These are phyloP conservation scores for Akanthomyces uredinophilus DNA, from an alignment of 2,329 filamentous ascomycete species.

Conservation along the genomic window DNA sequence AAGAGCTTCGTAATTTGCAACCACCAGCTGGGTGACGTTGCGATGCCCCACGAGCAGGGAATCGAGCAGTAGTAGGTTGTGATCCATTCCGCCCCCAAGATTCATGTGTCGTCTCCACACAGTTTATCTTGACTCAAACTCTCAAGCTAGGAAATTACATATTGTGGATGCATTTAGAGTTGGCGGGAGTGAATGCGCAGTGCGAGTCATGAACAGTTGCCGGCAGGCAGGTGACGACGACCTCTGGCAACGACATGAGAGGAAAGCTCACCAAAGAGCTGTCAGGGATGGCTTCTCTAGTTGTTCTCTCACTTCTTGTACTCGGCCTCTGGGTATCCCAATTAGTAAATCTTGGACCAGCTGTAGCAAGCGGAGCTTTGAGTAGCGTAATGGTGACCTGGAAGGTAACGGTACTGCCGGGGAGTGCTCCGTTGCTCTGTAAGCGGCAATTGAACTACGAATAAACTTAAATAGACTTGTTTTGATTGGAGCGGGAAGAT, in stretches of 20 bases:
- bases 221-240: not conserved
- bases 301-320: not conserved
- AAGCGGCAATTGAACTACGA: not conserved
- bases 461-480: not conserved
- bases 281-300: not conserved
- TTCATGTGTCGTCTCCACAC: not conserved
- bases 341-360: no score
- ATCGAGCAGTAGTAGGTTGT: not conserved
- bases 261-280: not conserved
- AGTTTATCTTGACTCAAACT: not conserved
- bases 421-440: not conserved
- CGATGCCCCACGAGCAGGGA: not conserved
- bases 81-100: slow-evolving; percentile 4
- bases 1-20: slow-evolving; percentile 1
- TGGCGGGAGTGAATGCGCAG: not conserved
- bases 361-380: no score
- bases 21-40: not conserved
- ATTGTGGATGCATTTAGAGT: not conserved
- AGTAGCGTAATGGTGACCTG: not conserved
- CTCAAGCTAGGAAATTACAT: not conserved
- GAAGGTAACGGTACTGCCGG: not conserved
- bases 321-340: no score
- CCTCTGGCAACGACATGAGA: not conserved
- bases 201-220: not conserved
- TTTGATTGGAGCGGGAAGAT: not conserved